Evolutionary conservation across 106 monocot species (phyloP).

Genomic region (Amphibolis antarctica): DNA sequence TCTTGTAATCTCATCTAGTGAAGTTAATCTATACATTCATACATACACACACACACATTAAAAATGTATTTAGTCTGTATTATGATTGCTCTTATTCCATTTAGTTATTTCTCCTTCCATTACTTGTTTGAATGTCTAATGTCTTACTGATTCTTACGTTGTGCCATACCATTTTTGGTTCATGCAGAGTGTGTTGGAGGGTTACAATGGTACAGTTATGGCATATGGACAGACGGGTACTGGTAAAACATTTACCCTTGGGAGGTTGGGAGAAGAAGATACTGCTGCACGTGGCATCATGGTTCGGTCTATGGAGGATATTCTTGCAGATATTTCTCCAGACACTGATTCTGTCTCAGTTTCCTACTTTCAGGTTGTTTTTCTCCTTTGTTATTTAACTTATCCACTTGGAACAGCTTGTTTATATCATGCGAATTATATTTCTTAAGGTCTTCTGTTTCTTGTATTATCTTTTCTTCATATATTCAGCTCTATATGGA

Average conservation of each 20-base stretch:
- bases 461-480: conserved; percentile 5
- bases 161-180: not conserved
- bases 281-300: conserved; percentile 86
- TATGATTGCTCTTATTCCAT: no score
- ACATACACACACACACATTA: no score
- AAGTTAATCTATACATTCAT: no score
- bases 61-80: no score
- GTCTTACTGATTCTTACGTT: not conserved
- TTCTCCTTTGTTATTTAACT: not conserved
- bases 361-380: conserved; percentile 87
- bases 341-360: conserved; percentile 72
- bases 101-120: no score
- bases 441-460: not conserved
- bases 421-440: not conserved
- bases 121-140: no score
- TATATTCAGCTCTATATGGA: conserved; percentile 99
- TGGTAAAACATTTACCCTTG: conserved; percentile 96
- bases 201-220: conserved; percentile 98
- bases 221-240: conserved; percentile 99
- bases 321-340: conserved; percentile 62
- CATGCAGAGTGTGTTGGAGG: conserved; percentile 84
- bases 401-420: not conserved
- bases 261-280: conserved; percentile 91
- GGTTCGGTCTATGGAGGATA: conserved; percentile 98
- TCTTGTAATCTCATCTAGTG: no score